Percentiles rank a stretch among this genome's conserved stretches.
Evolutionary conservation across 2,329 filamentous ascomycete species (phyloP).

Genomic region (Calcarisporium arbuscula): DNA sequence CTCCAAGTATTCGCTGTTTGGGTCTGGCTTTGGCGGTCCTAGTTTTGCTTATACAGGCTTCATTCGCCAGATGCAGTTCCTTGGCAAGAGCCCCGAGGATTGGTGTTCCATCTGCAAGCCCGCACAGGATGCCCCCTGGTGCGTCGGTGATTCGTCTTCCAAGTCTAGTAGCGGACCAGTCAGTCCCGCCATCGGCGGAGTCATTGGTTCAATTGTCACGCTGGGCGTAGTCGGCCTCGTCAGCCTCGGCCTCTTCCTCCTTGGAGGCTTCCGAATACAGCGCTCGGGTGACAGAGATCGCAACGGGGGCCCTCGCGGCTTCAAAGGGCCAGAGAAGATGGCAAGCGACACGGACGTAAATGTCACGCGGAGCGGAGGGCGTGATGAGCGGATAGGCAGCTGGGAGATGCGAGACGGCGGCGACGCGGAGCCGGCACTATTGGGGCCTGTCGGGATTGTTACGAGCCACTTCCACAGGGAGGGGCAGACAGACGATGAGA

Average conservation of each 20-base stretch:
- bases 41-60: conserved; percentile 35
- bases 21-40: conserved; percentile 22
- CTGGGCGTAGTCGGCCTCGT: conserved; percentile 28
- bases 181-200: conserved; percentile 34
- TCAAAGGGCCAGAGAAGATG: conserved; percentile 40
- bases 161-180: conserved; percentile 10
- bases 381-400: conserved; percentile 41
- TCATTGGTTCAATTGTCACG: conserved; percentile 38
- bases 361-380: conserved; percentile 29
- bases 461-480: conserved; percentile 14
- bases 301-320: conserved; percentile 26
- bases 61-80: conserved; percentile 24
- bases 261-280: conserved; percentile 27
- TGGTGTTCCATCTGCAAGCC: conserved; percentile 41
- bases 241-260: conserved; percentile 22
- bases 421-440: conserved; percentile 8
- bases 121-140: conserved; percentile 29
- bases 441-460: conserved; percentile 14
- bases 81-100: conserved; percentile 25
- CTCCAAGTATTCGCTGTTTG: conserved; percentile 34
- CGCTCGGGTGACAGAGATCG: conserved; percentile 11
- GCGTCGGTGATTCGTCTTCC: conserved; percentile 12
- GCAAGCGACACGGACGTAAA: conserved; percentile 36
- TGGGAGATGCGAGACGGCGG: conserved; percentile 37
- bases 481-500: conserved; percentile 12